Evolutionary conservation across 163 green algal species (phyloP).

Genomic region (Smithsoniella earleae): DNA sequence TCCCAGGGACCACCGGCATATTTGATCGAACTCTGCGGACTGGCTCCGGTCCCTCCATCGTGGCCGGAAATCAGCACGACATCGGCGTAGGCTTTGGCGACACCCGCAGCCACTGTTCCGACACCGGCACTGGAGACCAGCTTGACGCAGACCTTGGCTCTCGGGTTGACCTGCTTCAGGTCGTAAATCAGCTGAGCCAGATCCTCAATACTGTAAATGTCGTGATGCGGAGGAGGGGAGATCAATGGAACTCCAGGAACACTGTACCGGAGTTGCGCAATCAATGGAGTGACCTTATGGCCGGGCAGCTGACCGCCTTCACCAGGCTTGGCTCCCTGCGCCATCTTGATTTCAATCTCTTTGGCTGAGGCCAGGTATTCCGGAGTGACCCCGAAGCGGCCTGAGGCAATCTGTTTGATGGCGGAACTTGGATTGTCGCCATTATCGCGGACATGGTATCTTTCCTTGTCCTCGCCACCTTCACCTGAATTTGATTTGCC

Average conservation of each 20-base stretch:
- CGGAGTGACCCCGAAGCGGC: constrained; percentile 95
- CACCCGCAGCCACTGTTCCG: constrained; percentile 88
- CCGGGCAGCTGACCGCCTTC: constrained; percentile 92
- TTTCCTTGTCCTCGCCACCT: constrained; percentile 88
- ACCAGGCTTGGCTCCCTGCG: constrained; percentile 91
- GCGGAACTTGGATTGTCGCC: not conserved
- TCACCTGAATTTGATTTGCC: constrained; percentile 84
- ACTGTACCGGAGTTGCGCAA: constrained; percentile 81
- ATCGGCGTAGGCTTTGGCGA: constrained; percentile 98
- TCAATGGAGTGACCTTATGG: constrained; percentile 94
- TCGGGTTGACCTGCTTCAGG: constrained; percentile 72
- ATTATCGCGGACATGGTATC: constrained; percentile 67
- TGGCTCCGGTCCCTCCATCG: constrained; percentile 94
- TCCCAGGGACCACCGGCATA: constrained; percentile 92
- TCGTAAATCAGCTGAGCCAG: constrained; percentile 99
- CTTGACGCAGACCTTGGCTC: constrained; percentile 93
- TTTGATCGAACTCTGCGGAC: constrained; percentile 96
- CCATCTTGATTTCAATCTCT: constrained; percentile 99
- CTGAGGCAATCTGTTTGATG: constrained; percentile 71
- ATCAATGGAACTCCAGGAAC: constrained; percentile 98
- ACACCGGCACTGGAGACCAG: constrained; percentile 96
- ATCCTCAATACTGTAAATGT: constrained; percentile 99
- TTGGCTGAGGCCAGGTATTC: constrained; percentile 96
- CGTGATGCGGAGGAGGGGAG: constrained; percentile 94
- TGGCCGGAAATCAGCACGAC: constrained; percentile 91